phyloP scores from a whole-genome alignment of 345 rosid species.

The Sisymbrium altissimum region DNA sequence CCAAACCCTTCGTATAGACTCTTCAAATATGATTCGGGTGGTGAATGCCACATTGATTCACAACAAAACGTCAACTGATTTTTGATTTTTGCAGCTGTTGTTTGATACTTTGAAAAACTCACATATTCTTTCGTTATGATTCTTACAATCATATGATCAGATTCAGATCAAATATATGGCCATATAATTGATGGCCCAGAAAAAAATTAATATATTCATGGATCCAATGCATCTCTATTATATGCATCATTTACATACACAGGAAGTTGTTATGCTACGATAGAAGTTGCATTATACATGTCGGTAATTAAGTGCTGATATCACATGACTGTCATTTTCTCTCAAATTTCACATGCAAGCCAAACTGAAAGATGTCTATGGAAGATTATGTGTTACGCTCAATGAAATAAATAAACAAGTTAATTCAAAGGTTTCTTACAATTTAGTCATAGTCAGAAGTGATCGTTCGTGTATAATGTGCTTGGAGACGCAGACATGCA shows the following conservation, averaged over 20 bases:
- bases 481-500: constrained; percentile 21
- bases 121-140: background rate
- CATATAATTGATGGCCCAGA: too few species aligned
- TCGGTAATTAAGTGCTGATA: background rate
- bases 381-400: background rate
- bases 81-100: background rate
- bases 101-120: background rate
- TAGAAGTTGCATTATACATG: constrained; percentile 1
- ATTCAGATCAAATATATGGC: background rate
- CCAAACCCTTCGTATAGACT: constrained; percentile 2
- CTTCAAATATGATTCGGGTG: constrained; percentile 3
- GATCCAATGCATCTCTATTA: constrained; percentile 1
- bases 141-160: constrained; percentile 3
- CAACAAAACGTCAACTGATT: background rate
- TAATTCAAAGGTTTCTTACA: background rate
- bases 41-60: constrained; percentile 7
- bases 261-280: background rate
- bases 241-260: background rate
- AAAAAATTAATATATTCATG: background rate
- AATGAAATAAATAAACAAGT: background rate
- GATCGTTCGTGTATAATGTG: constrained; percentile 20
- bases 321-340: constrained; percentile 1
- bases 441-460: constrained; percentile 6
- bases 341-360: too few species aligned
- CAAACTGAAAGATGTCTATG: background rate